These are phyloP conservation scores for Leccinum incarnatum DNA, from an alignment of 768 basidiomycete genomes.

Conservation along the genomic window DNA sequence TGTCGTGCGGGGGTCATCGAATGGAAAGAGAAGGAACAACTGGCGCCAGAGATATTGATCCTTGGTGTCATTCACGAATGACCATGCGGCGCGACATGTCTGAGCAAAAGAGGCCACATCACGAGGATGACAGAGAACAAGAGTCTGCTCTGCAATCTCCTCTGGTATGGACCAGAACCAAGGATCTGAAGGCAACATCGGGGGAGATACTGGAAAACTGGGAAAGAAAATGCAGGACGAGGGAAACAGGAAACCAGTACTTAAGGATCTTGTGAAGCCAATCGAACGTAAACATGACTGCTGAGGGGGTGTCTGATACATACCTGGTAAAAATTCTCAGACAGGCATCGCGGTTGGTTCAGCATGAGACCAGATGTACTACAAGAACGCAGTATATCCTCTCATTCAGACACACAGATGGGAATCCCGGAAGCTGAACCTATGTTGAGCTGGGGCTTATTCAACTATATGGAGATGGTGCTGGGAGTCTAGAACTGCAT, in stretches of 20 bases:
- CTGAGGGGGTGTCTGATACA: neutral
- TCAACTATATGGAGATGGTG: neutral
- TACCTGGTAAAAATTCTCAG: neutral
- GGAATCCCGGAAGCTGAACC: neutral
- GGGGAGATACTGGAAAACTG: neutral
- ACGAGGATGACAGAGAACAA: slow-evolving; percentile 52
- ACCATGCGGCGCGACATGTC: slow-evolving; percentile 48
- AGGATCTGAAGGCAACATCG: slow-evolving; percentile 3
- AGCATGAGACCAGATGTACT: neutral
- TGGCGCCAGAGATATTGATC: slow-evolving; percentile 70
- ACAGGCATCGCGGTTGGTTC: slow-evolving; percentile 2
- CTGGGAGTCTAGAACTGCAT: neutral
- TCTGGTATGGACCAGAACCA: slow-evolving; percentile 33
- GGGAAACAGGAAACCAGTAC: neutral
- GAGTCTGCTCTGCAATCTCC: slow-evolving; percentile 59
- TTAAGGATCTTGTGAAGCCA: neutral
- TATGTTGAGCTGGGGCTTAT: neutral
- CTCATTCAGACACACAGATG: neutral
- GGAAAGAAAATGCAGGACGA: neutral
- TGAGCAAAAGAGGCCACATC: slow-evolving; percentile 60
- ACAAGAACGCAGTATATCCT: neutral
- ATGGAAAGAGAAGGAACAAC: slow-evolving; percentile 54
- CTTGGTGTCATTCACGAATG: slow-evolving; percentile 45
- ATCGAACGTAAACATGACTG: neutral
- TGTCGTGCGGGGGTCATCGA: slow-evolving; percentile 62